These are phyloP conservation scores for Gossypium schwendimanii DNA, from an alignment of 441 rosid genomes.

Conservation along the genomic window DNA sequence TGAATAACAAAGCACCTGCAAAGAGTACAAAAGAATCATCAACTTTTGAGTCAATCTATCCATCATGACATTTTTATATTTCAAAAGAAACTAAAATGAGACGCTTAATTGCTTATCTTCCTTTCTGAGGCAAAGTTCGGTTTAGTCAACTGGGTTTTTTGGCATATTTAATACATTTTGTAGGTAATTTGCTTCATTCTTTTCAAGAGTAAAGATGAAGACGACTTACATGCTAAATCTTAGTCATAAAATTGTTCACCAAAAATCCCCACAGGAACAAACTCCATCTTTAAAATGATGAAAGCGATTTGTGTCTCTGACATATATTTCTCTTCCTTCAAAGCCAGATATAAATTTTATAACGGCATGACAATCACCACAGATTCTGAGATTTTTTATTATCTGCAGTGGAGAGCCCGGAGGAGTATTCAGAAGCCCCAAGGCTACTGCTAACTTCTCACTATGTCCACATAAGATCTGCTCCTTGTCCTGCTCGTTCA, in stretches of 20 bases:
- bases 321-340: constrained; percentile 41
- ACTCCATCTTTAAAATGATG: constrained; percentile 52
- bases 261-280: constrained; percentile 60
- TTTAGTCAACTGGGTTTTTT: background rate
- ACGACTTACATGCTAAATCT: background rate
- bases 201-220: constrained; percentile 6
- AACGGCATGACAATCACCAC: constrained; percentile 55
- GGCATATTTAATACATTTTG: background rate
- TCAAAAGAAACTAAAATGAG: background rate
- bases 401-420: constrained; percentile 44
- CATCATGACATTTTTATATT: background rate
- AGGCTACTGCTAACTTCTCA: constrained; percentile 54
- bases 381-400: constrained; percentile 59
- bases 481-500: constrained; percentile 55
- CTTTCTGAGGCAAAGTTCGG: background rate
- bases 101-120: background rate
- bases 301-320: constrained; percentile 55
- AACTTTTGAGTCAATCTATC: background rate
- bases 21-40: background rate
- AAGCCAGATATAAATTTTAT: constrained; percentile 45
- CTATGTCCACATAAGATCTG: constrained; percentile 51
- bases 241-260: constrained; percentile 19
- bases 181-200: background rate
- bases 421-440: constrained; percentile 46
- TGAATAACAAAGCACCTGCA: background rate